Base-by-base conservation (phyloP, 768 basidiomycete genomes). In the Pilatotrama ljubarskyi region DNA sequence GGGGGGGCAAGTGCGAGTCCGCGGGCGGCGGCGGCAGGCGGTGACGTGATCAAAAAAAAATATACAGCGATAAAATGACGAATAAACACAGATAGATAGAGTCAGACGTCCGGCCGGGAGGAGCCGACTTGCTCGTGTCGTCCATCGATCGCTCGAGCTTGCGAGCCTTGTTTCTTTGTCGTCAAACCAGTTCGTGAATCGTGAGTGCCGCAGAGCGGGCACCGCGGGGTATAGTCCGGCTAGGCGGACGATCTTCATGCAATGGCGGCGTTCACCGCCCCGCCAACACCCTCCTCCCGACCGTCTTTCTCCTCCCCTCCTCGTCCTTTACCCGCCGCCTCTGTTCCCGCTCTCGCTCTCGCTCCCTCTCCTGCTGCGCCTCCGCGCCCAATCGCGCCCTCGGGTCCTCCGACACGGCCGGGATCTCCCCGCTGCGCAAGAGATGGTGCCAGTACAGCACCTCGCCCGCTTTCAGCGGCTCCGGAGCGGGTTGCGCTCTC, bases 381-480 rank as follows among this genome's bases (percentile, higher is more conserved):
- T 47, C 55, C 36, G 40, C 24, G 37, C 36, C 55, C 48, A 57
- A 29, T 24, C 84, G 75, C 15, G 88, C 86, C 25, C 85, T 81
- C 37, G 77, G 68, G 70, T 90, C 84, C 61, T 91, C 84, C 51
- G 71, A 72, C 10, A 88, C 86, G 25, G 82, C 86, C 40, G 87
- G 84, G 59, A 90, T 87, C 72, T 91, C 90, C 13, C 90, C 90
- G 59, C 78, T 81, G 64, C 82, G 83, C 48, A 79, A 72, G 59
- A 91, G 84, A 64, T 91, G 85, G 69, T 91, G 88, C 90, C 90
- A 92, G 68, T 80, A 89, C 17, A 91, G 74, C 10, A 84, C 68
- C 61, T 90, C 87, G 20, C 89, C 89, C 10, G 78, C 75, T 66
- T 74, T 77, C 38, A 77, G 74, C 7, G 69, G 67, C 54, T 82